Percentiles rank a stretch among this genome's conserved stretches.
phyloP scores from a whole-genome alignment of 768 basidiomycete species.

The Candolleomyces efflorescens region DNA sequence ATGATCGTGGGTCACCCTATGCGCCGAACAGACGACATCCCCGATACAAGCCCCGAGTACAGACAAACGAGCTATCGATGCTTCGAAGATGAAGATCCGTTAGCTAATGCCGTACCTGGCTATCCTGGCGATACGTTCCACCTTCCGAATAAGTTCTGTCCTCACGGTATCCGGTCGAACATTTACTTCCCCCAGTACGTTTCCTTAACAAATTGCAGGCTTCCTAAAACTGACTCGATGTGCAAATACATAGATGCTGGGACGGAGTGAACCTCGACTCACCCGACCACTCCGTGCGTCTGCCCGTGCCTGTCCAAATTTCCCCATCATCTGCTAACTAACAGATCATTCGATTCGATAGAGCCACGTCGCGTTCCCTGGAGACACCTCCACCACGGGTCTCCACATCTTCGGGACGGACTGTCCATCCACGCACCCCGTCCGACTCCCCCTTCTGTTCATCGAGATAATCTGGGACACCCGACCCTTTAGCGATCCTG shows the following conservation, averaged over 20 bases:
- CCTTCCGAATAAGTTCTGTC: background rate
- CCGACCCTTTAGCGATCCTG: conserved; percentile 9
- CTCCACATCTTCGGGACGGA: conserved; percentile 4
- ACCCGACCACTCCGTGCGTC: conserved; percentile 3
- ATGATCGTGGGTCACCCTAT: conserved; percentile 1
- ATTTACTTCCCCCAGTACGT: conserved; percentile 7
- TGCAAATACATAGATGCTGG: no score
- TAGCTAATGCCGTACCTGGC: background rate
- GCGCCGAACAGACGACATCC: background rate
- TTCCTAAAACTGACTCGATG: no score
- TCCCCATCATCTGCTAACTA: background rate
- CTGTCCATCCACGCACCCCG: conserved; percentile 9
- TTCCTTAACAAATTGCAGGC: no score
- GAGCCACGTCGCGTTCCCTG: conserved; percentile 9
- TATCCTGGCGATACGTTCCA: background rate
- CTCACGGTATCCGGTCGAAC: conserved; percentile 1
- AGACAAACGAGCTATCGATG: background rate
- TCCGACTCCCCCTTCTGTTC: conserved; percentile 10
- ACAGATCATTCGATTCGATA: background rate
- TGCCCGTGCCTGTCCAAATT: background rate
- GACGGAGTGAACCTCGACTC: conserved; percentile 7
- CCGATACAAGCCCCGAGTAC: background rate
- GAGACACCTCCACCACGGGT: no score
- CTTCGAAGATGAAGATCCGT: conserved; percentile 1
- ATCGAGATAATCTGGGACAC: conserved; percentile 14